Base-by-base conservation (phyloP, 768 basidiomycete genomes). In the Inosperma sp. region DNA sequence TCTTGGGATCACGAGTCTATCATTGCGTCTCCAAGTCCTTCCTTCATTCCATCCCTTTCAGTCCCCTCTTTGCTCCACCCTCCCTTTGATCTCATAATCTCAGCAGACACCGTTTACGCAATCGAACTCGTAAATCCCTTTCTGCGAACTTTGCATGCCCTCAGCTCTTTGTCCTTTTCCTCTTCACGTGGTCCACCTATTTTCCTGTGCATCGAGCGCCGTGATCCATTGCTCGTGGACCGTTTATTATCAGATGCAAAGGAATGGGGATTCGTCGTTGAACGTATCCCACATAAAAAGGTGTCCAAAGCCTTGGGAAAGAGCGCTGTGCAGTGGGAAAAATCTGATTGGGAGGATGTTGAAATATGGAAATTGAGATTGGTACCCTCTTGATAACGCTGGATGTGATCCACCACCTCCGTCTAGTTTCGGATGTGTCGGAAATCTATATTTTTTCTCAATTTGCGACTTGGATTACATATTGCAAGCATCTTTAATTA, bases 61-160 rank as follows among this genome's bases (percentile, higher is more conserved):
- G 35, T 47, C 21, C 26, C 48, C 17, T 36, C 41, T 30, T 55
- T 64, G 35, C 70, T 81, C 12, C 56, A 57, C 14, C 79, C 83
- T 7, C 83, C 82, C 1, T 87, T 85, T 70, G 83, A 90, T 66
- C 73, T 92, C 58, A 83, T 96, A 56, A 65, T 87, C 46, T 81
- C 89, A 9, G 84, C 92, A 46, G 93, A 95, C 66, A 94, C 93
- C 0, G 69, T 93, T 31, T 94, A 93, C 65, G 63, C 72, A 22
- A 59, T 72, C 2, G 68, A 76, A 3, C 82, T 93, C 39, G 66
- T 84, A 27, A 61, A 72, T 13, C 91, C 88, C 0, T 80, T 94
- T 43, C 76, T 93, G 21, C 77, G 80, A 48, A 81, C 89, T 14
- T 65, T 93, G 4, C 76, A 76, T 31, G 69, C 71, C 19, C 68